Evolutionary conservation across 495 filamentous ascomycete genomes (phyloP), one percentile per base, ranked within the genome.

Genomic region (Terfezia claveryi): DNA sequence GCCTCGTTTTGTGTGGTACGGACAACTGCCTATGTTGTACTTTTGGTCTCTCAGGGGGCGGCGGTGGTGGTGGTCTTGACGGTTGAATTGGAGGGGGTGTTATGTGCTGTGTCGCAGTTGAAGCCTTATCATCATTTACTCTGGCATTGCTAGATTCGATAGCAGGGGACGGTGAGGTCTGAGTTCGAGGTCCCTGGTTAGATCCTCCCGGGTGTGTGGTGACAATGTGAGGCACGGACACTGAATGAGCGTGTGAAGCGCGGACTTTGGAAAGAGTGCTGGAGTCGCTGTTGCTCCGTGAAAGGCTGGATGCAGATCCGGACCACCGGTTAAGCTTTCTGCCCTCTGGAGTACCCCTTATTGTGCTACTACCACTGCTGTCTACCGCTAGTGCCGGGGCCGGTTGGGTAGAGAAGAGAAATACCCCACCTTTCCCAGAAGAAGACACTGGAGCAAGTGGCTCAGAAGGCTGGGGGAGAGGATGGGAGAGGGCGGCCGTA

Each of bases 1-100:
- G 54, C 57, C 59, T 53, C 16, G 54, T 62, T 46, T 14, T 14
- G 17, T 2, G 41, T 46, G 41, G 41, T 46, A 46, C 41, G 8
- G 41, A 20, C 4, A 46, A 46, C 17, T 46, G 41, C 17, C 14
- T 46, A 46, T 46, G 12, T 2, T 46, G 27, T 4, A 2, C 27
- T 32, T 32, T 32, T 32, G 27, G 27, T 32, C 27, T 32, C 7
- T 4, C 4, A 32, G 27, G 2, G 4, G 41, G 41, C 41, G 41
- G 38, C 38, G 38, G 38, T 16, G 38, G 8, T 46, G 41, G 41
- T 46, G 41, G 41, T 6, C 14, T 14, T 46, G 41, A 20, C 3
- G 41, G 41, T 46, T 46, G 27, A 32, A 32, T 32, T 32, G 27
- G 27, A 32, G 27, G 27, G 7, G 27, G 27, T 4, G 27, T 4